phyloP scores from a whole-genome alignment of 495 filamentous ascomycete genomes.

The Podospora bellae-mahoneyi region DNA sequence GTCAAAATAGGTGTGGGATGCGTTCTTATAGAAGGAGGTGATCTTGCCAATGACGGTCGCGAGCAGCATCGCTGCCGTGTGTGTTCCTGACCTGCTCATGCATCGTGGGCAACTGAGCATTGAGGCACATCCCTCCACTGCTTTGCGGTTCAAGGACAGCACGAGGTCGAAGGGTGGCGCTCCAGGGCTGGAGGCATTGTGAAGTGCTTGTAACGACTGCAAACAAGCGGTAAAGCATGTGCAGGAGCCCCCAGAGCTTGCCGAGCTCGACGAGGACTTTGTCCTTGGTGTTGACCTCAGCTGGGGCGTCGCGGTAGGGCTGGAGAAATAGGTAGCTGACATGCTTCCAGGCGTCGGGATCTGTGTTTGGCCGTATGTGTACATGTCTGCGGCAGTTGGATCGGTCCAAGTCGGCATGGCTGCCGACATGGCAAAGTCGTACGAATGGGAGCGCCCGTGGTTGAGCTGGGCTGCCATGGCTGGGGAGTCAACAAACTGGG shows the following conservation, averaged over 20 bases:
- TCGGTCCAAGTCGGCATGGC: slow-evolving; percentile 26
- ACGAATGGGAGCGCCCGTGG: slow-evolving; percentile 35
- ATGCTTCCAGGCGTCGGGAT: slow-evolving; percentile 33
- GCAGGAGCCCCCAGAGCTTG: slow-evolving; percentile 33
- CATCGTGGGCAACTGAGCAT: slow-evolving; percentile 46
- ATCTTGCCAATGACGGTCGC: slow-evolving; percentile 48
- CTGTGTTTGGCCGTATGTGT: slow-evolving; percentile 30
- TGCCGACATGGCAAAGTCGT: slow-evolving; percentile 35
- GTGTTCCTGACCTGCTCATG: slow-evolving; percentile 39
- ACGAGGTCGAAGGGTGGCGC: slow-evolving; percentile 44
- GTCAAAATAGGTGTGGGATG: slow-evolving; percentile 39
- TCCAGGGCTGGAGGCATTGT: slow-evolving; percentile 42
- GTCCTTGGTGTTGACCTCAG: slow-evolving; percentile 31
- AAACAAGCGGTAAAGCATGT: slow-evolving; percentile 48
- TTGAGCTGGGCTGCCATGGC: slow-evolving; percentile 25
- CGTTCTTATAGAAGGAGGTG: slow-evolving; percentile 45
- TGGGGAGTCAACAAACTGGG: slow-evolving; percentile 32
- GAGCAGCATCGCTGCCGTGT: slow-evolving; percentile 47
- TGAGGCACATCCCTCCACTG: slow-evolving; percentile 45
- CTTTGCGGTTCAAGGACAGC: slow-evolving; percentile 44
- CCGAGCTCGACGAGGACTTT: slow-evolving; percentile 27
- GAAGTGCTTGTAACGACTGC: slow-evolving; percentile 44
- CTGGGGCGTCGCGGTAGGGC: slow-evolving; percentile 36
- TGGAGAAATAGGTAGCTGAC: slow-evolving; percentile 37
- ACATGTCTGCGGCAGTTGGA: slow-evolving; percentile 28